Base-by-base conservation (phyloP, 106 monocot species). In the Amphibolis antarctica region DNA sequence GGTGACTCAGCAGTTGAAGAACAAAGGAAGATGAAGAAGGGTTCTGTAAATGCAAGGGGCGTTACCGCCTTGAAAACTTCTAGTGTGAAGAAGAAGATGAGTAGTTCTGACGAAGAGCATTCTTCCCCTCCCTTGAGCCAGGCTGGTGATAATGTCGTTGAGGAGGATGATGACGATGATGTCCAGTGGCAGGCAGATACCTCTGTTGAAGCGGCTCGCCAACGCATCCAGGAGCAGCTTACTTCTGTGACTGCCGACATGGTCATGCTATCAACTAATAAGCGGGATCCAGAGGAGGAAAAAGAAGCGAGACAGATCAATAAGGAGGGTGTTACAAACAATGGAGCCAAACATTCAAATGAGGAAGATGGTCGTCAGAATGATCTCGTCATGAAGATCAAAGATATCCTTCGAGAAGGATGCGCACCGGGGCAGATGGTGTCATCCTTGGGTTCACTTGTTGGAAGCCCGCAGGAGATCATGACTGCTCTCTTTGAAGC, bases 171-270 rank as follows among this genome's bases (percentile, higher is more conserved):
- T 13, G 75, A 78, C 3, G 82, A 85, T 11, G 71, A 74, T 57
- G 64, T 89, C 23, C 71, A 89, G 69, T 89, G 88, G 88, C 84
- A 82, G 71, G 82, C 85, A 19, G 88, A 88, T 48, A 79, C 88
- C 12, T 88, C 88, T 2, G 9, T 75, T 7, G 88, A 78, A 44
- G 88, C 88, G 48, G 88, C 88, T 0, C 59, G 69, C 10, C 84
- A 81, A 49, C 81, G 88, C 1, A 84, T 88, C 20, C 70, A 74
- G 46, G 88, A 84, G 25, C 88, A 88, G 61, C 74, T 88, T 11
- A 88, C 52, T 69, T 69, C 81, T 19, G 84, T 63, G 4, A 88
- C 88, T 29, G 87, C 87, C 14, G 83, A 83, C 55, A 88, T 88
- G 87, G 87, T 88, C 9, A 83, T 92, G 67, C 80, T 91, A 10